A percentile compares a stretch with the other conserved stretches of the same genome.
phyloP scores from a whole-genome alignment of 2,329 filamentous ascomycete genomes.

The Verticillium tricorpus region DNA sequence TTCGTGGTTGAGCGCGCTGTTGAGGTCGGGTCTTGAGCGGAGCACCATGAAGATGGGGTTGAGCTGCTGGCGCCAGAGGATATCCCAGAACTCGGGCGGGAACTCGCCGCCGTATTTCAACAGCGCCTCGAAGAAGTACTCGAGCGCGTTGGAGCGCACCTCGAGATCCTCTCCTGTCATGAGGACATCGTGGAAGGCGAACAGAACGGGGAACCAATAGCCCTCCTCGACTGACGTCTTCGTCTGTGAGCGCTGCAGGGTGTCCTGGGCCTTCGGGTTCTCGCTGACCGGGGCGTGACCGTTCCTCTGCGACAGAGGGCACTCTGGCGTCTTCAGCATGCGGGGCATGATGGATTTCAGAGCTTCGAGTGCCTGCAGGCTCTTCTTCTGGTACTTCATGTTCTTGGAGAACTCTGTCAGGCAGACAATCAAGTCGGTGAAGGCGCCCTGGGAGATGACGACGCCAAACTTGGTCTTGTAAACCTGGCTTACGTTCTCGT shows the following conservation, averaged over 20 bases:
- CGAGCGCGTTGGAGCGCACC: constrained; percentile 83
- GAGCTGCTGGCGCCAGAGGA: constrained; percentile 91
- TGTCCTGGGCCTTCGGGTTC: constrained; percentile 36
- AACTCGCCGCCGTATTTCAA: constrained; percentile 89
- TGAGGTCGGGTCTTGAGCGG: constrained; percentile 93
- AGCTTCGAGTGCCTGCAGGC: constrained; percentile 89
- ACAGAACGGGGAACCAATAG: constrained; percentile 97
- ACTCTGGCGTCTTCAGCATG: constrained; percentile 95
- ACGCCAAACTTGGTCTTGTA: constrained; percentile 95
- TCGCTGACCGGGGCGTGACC: constrained; percentile 28
- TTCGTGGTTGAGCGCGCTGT: constrained; percentile 90
- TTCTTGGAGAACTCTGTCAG: constrained; percentile 99
- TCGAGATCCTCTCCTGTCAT: constrained; percentile 99
- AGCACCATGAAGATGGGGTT: constrained; percentile 99
- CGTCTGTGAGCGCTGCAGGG: constrained; percentile 52
- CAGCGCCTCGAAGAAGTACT: constrained; percentile 94
- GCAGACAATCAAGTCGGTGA: constrained; percentile 93
- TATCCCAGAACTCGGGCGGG: constrained; percentile 95
- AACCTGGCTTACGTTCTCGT: constrained; percentile 92
- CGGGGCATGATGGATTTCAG: constrained; percentile 89
- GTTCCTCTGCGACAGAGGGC: constrained; percentile 71
- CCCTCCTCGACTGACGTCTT: constrained; percentile 92
- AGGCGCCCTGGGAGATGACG: constrained; percentile 93
- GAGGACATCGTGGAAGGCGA: constrained; percentile 96
- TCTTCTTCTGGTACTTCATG: constrained; percentile 97